A percentile compares a stretch with the other conserved stretches of the same genome.
Evolutionary conservation across 2,329 filamentous ascomycete genomes (phyloP).

Genomic region (Alternaria solani): DNA sequence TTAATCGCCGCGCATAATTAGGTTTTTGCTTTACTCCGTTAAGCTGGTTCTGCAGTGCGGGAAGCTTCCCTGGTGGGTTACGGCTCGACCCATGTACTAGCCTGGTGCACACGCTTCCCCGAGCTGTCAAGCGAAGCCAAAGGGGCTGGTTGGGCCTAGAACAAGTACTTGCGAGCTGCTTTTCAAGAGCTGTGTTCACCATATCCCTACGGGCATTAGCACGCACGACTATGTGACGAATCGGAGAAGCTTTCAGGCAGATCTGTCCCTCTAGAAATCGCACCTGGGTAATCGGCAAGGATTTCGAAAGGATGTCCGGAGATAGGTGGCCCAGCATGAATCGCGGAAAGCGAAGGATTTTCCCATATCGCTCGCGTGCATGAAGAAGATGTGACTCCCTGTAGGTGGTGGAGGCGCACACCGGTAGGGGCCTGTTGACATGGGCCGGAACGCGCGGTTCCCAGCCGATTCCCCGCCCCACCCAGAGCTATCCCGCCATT

Average conservation of each 20-base stretch:
- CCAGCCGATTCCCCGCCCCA: slow-evolving; percentile 2
- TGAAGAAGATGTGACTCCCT: neutral
- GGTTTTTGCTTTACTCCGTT: neutral
- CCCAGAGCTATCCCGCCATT: neutral
- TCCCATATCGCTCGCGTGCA: neutral
- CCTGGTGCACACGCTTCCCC: neutral
- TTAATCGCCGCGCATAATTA: neutral
- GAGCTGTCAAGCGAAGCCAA: neutral
- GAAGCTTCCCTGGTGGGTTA: neutral
- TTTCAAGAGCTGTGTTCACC: neutral
- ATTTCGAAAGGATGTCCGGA: neutral
- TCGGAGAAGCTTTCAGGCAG: neutral
- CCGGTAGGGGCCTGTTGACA: neutral
- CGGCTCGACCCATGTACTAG: neutral
- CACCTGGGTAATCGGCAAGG: neutral
- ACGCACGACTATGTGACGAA: neutral
- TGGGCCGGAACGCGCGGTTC: neutral
- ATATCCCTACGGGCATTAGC: neutral
- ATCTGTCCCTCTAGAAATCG: neutral
- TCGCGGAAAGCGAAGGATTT: neutral
- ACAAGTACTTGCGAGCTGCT: neutral
- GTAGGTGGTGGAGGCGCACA: neutral
- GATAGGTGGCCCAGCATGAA: neutral
- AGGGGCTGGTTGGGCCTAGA: neutral
- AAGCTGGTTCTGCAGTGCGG: neutral